phyloP scores from a whole-genome alignment of 352 stramenopile genomes.

The Globisporangium spinosum region DNA sequence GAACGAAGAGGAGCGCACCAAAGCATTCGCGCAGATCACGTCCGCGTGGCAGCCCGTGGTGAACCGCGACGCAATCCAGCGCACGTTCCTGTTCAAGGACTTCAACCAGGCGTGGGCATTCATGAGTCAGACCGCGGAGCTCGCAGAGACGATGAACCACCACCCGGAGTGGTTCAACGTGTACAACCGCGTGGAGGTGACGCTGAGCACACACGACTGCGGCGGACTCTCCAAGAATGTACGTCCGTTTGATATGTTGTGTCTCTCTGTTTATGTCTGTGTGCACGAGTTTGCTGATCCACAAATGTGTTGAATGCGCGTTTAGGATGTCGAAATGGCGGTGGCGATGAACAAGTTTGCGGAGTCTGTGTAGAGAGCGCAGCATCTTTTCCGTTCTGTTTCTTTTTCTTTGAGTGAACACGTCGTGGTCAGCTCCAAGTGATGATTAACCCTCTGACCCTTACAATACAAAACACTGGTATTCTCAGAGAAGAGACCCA shows the following conservation, averaged over 20 bases:
- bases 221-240: conserved; percentile 91
- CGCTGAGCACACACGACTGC: conserved; percentile 95
- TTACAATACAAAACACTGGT: neutral
- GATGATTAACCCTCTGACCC: neutral
- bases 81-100: conserved; percentile 81
- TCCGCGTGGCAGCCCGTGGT: conserved; percentile 48
- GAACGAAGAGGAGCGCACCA: conserved; percentile 38
- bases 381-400: neutral
- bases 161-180: conserved; percentile 99
- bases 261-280: neutral
- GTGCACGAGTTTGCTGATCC: no score
- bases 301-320: neutral
- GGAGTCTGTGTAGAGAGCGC: conserved; percentile 7
- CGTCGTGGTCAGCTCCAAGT: neutral
- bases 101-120: conserved; percentile 83
- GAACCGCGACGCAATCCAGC: conserved; percentile 76
- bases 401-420: conserved; percentile 4
- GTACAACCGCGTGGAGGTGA: conserved; percentile 97
- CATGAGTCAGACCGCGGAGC: conserved; percentile 67
- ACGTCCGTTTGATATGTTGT: neutral
- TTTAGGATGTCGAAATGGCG: conserved; percentile 61
- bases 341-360: conserved; percentile 75
- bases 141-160: conserved; percentile 92
- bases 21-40: conserved; percentile 40
- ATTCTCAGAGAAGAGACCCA: neutral